A percentile compares a stretch with the other conserved stretches of the same genome.
These are phyloP conservation scores for Acer negundo DNA, from an alignment of 345 rosid species.

Conservation along the genomic window DNA sequence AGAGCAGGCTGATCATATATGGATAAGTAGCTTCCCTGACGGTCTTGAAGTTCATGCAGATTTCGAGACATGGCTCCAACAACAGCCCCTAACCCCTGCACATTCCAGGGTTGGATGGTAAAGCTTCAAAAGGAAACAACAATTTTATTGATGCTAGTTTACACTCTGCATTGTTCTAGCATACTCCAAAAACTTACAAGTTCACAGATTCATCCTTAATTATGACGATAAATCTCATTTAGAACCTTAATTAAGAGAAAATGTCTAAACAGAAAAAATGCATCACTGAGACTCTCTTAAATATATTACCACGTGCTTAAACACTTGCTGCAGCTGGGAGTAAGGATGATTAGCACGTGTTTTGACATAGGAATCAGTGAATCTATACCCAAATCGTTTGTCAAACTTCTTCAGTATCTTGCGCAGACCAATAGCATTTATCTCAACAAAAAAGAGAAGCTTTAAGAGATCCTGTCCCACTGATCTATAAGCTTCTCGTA, in stretches of 20 bases:
- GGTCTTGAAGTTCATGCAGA: slow-evolving; percentile 96
- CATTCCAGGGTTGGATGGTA: slow-evolving; percentile 14
- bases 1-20: slow-evolving; percentile 91
- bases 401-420: slow-evolving; percentile 97
- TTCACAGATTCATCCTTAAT: slow-evolving; percentile 12
- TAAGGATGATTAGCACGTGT: slow-evolving; percentile 99
- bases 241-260: slow-evolving; percentile 8
- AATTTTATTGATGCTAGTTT: neutral
- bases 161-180: neutral
- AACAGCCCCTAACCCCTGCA: slow-evolving; percentile 97
- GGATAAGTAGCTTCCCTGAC: slow-evolving; percentile 91
- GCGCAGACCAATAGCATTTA: slow-evolving; percentile 89
- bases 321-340: slow-evolving; percentile 98
- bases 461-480: slow-evolving; percentile 77
- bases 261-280: slow-evolving; percentile 14
- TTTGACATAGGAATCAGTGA: slow-evolving; percentile 88
- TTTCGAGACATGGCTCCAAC: slow-evolving; percentile 97
- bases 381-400: slow-evolving; percentile 92
- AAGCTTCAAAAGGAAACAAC: slow-evolving; percentile 16
- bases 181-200: slow-evolving; percentile 1
- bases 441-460: slow-evolving; percentile 84
- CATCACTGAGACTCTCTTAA: neutral
- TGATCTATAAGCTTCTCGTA: slow-evolving; percentile 78
- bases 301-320: slow-evolving; percentile 94
- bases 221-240: neutral